Percentiles rank a stretch among this genome's conserved stretches.
Evolutionary conservation across 129 eudicot genomes (phyloP).

Genomic region (Lonicera japonica): DNA sequence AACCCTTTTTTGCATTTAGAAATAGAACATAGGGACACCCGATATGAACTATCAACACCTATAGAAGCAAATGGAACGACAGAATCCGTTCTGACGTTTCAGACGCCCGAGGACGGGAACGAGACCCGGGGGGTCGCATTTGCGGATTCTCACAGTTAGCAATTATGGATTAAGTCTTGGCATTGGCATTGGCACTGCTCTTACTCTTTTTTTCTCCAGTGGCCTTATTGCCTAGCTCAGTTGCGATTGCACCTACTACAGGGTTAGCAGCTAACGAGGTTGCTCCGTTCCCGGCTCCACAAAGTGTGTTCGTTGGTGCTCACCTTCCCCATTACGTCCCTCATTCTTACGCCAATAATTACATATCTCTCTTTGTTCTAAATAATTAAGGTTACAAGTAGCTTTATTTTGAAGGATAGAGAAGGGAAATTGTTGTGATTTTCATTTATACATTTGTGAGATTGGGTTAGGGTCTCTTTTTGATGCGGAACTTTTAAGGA

Average conservation of each 20-base stretch:
- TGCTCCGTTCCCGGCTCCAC: slow-evolving; percentile 28
- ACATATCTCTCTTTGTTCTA: slow-evolving; percentile 21
- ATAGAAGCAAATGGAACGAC: too few species aligned
- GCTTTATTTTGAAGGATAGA: not conserved
- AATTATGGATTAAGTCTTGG: too few species aligned
- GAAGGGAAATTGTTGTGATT: not conserved
- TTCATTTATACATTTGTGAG: too few species aligned
- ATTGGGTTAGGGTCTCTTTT: not conserved
- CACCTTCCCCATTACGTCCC: slow-evolving; percentile 3
- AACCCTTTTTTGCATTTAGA: too few species aligned
- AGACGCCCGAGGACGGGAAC: too few species aligned
- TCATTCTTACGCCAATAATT: slow-evolving; percentile 9
- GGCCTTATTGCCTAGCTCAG: slow-evolving; percentile 29
- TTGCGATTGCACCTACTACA: slow-evolving; percentile 23
- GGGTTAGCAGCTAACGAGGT: slow-evolving; percentile 11
- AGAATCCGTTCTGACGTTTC: too few species aligned
- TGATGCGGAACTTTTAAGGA: not conserved
- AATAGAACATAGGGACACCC: too few species aligned
- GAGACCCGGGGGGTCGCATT: too few species aligned
- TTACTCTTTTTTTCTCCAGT: slow-evolving; percentile 32
- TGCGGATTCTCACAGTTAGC: too few species aligned
- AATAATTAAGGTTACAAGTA: not conserved
- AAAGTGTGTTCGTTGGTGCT: slow-evolving; percentile 26
- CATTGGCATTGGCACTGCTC: too few species aligned
- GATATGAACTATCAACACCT: too few species aligned